A percentile compares a stretch with the other conserved stretches of the same genome.
phyloP scores from a whole-genome alignment of 2,329 filamentous ascomycete genomes.

The Monilinia fructigena region DNA sequence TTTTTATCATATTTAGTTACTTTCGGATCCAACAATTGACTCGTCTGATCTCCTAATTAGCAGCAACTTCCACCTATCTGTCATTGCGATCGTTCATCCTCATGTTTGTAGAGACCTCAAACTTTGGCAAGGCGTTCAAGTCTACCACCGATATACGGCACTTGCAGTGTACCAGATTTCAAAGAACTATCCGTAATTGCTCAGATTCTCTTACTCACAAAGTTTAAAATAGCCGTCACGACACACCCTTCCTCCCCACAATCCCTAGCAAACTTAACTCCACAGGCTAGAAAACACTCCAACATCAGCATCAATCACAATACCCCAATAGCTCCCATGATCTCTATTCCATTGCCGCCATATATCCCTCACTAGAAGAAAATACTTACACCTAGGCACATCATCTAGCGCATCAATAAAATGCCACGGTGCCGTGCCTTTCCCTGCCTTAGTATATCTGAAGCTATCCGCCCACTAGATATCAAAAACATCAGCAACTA shows the following conservation, averaged over 20 bases:
- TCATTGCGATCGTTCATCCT: background rate
- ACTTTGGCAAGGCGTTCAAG: background rate
- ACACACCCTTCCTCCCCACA: conserved; percentile 63
- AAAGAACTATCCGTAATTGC: background rate
- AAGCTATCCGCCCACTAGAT: conserved; percentile 58
- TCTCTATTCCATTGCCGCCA: background rate
- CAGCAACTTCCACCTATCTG: background rate
- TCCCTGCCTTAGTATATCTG: conserved; percentile 62
- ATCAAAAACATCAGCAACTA: background rate
- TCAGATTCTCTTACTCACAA: conserved; percentile 31
- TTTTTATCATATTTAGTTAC: conserved; percentile 49
- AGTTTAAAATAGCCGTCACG: conserved; percentile 46
- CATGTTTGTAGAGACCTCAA: background rate
- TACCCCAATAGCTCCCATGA: background rate
- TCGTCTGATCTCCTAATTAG: conserved; percentile 45
- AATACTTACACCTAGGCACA: conserved; percentile 47
- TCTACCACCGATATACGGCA: background rate
- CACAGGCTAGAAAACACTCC: conserved; percentile 45
- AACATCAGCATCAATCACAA: background rate
- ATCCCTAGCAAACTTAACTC: conserved; percentile 58
- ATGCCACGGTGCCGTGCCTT: conserved; percentile 62
- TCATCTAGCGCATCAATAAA: conserved; percentile 67
- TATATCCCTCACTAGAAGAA: background rate
- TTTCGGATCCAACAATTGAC: conserved; percentile 31
- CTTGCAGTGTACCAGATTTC: background rate